phyloP scores from a whole-genome alignment of 169 alveolate genomes.

The Cryptosporidium sp. region DNA sequence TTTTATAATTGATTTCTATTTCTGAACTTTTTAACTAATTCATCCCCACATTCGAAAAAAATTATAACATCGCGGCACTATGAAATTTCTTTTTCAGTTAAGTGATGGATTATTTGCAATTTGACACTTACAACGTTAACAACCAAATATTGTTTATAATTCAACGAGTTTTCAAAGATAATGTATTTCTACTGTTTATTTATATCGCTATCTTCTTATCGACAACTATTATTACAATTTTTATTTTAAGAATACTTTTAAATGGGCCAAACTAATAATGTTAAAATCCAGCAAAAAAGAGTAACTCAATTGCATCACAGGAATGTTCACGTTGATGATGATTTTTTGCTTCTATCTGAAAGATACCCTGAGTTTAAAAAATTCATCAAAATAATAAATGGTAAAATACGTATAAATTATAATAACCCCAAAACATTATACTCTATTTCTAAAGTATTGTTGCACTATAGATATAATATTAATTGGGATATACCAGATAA shows the following conservation, averaged over 20 bases:
- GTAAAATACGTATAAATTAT: constrained; percentile 21
- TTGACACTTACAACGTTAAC: background rate
- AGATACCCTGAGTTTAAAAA: constrained; percentile 37
- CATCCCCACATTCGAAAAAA: background rate
- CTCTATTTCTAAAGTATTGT: constrained; percentile 1
- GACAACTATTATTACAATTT: constrained; percentile 25
- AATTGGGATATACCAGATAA: constrained; percentile 37
- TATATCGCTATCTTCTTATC: constrained; percentile 33
- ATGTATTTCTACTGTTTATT: constrained; percentile 48
- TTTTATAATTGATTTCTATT: background rate
- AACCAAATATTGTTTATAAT: constrained; percentile 30
- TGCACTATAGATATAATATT: constrained; percentile 59
- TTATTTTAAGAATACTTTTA: constrained; percentile 24
- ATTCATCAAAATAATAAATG: constrained; percentile 17
- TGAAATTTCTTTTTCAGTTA: background rate
- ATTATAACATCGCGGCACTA: background rate
- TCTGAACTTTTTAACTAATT: background rate
- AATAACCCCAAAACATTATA: constrained; percentile 20
- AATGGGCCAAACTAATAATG: background rate
- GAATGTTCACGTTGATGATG: constrained; percentile 43
- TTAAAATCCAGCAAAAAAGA: background rate
- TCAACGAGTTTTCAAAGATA: constrained; percentile 32
- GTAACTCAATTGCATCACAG: constrained; percentile 6
- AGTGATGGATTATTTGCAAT: constrained; percentile 22
- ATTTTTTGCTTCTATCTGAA: constrained; percentile 2